A percentile compares a stretch with the other conserved stretches of the same genome.
These are phyloP conservation scores for Smithsoniella earleae DNA, from an alignment of 163 green algal genomes.

Conservation along the genomic window DNA sequence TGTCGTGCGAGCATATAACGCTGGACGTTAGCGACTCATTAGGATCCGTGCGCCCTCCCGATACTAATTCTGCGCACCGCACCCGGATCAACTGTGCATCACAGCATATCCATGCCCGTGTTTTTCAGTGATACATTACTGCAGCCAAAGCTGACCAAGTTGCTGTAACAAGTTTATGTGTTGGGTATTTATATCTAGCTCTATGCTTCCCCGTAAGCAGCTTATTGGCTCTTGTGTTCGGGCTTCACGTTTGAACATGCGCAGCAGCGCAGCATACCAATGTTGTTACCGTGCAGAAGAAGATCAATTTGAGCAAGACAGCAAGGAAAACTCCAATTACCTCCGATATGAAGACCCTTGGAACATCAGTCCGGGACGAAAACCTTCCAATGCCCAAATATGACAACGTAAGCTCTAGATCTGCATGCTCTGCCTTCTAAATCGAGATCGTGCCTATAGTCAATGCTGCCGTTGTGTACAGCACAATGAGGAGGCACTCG, in stretches of 20 bases:
- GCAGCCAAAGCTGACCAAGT: no score
- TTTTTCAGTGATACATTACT: no score
- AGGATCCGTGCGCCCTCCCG: conserved; percentile 53
- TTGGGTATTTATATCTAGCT: no score
- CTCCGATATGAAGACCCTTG: conserved; percentile 44
- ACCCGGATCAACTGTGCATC: no score
- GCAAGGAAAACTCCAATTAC: conserved; percentile 77
- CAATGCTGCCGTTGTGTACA: conserved; percentile 36
- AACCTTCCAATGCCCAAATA: conserved; percentile 48
- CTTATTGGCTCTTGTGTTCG: no score
- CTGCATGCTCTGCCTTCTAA: not conserved
- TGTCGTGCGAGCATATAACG: conserved; percentile 91
- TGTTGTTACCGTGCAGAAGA: conserved; percentile 74
- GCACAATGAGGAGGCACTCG: conserved; percentile 35
- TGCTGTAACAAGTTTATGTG: no score
- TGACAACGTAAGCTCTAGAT: conserved; percentile 43
- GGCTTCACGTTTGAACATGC: no score
- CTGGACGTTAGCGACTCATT: conserved; percentile 85
- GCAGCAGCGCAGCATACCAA: no score
- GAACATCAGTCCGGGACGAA: conserved; percentile 39
- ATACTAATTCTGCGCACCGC: no score
- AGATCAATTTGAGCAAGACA: conserved; percentile 88
- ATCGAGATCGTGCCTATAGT: no score
- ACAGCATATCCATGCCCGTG: no score
- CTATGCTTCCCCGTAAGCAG: no score